Conservation (phyloP, 495 filamentous ascomycete species). For the Aspergillus hancockii region DNA sequence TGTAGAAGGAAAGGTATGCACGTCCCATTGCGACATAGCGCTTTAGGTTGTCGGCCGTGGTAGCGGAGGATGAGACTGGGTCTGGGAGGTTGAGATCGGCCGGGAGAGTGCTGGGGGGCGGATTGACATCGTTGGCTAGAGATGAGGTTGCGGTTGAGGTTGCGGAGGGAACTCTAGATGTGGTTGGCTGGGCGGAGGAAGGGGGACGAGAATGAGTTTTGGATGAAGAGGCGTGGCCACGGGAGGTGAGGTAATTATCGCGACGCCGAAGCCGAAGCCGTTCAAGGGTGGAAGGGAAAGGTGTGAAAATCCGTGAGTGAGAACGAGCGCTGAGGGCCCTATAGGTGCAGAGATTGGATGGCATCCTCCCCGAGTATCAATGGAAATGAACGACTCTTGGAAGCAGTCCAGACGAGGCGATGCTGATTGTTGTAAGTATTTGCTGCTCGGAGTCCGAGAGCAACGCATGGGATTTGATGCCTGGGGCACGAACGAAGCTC, state of each 20-base stretch:
- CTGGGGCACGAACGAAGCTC: neutral
- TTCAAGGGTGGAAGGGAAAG: slow-evolving; percentile 1
- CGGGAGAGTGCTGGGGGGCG: slow-evolving; percentile 42
- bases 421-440: neutral
- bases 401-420: neutral
- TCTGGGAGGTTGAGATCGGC: slow-evolving; percentile 32
- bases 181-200: slow-evolving; percentile 19
- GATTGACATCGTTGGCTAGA: slow-evolving; percentile 33
- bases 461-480: neutral
- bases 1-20: slow-evolving; percentile 74
- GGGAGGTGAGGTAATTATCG: neutral
- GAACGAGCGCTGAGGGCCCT: slow-evolving; percentile 7
- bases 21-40: slow-evolving; percentile 43
- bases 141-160: slow-evolving; percentile 18
- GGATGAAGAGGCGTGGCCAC: slow-evolving; percentile 11
- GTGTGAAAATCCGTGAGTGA: neutral
- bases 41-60: slow-evolving; percentile 32
- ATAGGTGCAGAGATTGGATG: slow-evolving; percentile 8
- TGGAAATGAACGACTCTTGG: neutral
- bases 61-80: slow-evolving; percentile 20
- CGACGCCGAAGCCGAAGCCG: neutral
- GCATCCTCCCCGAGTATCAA: neutral
- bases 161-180: slow-evolving; percentile 18
- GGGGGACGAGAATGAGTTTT: slow-evolving; percentile 27
- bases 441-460: neutral